Conservation (phyloP, 176 grass and related monocot species). For the Oryza rufipogon region DNA sequence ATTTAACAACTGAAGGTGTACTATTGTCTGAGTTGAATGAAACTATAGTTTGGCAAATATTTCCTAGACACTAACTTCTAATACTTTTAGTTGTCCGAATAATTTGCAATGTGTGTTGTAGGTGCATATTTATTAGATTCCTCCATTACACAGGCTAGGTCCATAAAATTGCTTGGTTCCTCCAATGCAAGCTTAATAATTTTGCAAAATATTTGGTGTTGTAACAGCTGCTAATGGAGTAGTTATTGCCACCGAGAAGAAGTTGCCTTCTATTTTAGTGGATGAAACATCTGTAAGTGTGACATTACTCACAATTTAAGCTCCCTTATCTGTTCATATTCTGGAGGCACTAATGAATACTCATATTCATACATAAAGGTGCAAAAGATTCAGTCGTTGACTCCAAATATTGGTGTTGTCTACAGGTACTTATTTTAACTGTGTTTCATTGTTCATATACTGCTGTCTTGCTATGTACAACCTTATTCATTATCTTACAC, state of each 20-base stretch:
- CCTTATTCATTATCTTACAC: neutral
- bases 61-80: neutral
- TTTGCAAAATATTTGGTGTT: conserved; percentile 16
- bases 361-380: conserved; percentile 53
- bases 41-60: neutral
- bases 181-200: neutral
- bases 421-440: conserved; percentile 62
- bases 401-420: conserved; percentile 89
- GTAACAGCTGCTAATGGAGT: conserved; percentile 80
- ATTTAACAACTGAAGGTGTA: neutral
- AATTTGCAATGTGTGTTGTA: neutral
- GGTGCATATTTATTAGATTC: neutral
- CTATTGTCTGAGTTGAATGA: neutral
- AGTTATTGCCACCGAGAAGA: conserved; percentile 83
- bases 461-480: neutral
- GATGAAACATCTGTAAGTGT: conserved; percentile 81
- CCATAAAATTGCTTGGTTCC: neutral
- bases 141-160: neutral
- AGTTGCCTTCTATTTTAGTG: conserved; percentile 82
- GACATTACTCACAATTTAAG: neutral
- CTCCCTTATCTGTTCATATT: neutral
- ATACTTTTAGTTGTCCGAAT: neutral
- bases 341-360: neutral
- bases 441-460: neutral
- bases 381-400: conserved; percentile 92